Percentiles rank a stretch among this genome's conserved stretches.
Evolutionary conservation across 2,329 filamentous ascomycete genomes (phyloP).

Genomic region (Grosmannia clavigera): DNA sequence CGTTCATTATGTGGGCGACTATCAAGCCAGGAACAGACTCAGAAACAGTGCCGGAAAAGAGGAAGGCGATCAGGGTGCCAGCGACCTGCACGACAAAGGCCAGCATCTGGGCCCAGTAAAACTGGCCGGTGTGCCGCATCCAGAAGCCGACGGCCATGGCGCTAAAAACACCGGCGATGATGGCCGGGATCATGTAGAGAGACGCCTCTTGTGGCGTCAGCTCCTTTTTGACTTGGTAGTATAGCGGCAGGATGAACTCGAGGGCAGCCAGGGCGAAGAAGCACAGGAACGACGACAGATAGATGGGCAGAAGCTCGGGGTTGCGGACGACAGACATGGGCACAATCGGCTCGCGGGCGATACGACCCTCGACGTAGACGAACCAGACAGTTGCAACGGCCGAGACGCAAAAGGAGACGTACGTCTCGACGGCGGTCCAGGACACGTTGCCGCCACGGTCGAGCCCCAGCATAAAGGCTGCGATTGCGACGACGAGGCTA

Average conservation of each 20-base stretch:
- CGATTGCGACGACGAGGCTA: neutral
- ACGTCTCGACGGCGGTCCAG: neutral
- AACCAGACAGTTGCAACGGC: neutral
- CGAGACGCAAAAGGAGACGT: neutral
- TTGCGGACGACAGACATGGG: neutral
- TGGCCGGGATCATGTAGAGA: neutral
- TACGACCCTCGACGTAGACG: neutral
- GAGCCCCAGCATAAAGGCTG: neutral
- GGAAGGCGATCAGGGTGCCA: neutral
- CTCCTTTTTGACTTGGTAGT: neutral
- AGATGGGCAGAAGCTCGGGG: neutral
- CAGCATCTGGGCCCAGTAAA: neutral
- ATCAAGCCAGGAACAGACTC: neutral
- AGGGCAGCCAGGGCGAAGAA: neutral
- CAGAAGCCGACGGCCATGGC: neutral
- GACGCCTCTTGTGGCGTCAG: neutral
- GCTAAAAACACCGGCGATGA: neutral
- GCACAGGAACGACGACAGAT: neutral
- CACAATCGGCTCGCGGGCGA: slow-evolving; percentile 1
- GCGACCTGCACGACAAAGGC: neutral
- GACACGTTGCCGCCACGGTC: slow-evolving; percentile 1
- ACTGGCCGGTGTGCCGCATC: neutral
- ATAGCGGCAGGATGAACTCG: neutral
- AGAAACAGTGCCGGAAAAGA: neutral
- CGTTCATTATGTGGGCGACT: neutral